phyloP scores from a whole-genome alignment of 495 filamentous ascomycete species.

The Hypoxylon lenormandii region DNA sequence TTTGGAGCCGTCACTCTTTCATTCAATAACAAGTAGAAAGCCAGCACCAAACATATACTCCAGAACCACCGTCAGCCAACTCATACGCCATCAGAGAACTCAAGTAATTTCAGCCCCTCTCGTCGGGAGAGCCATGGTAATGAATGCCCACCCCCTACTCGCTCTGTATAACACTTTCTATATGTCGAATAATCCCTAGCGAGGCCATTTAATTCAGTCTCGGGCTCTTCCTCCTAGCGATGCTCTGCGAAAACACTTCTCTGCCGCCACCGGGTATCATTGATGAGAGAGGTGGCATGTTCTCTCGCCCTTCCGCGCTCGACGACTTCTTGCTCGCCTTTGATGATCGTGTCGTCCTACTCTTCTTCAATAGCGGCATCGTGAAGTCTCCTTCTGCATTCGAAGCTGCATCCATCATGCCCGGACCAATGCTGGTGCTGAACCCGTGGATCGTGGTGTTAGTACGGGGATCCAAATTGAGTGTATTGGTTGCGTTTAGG shows the following conservation, averaged over 20 bases:
- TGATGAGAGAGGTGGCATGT: slow-evolving; percentile 61
- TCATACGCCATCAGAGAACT: slow-evolving; percentile 2
- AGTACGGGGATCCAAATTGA: slow-evolving; percentile 50
- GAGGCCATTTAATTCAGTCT: slow-evolving; percentile 51
- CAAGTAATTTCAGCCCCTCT: slow-evolving; percentile 12
- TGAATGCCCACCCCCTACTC: not conserved
- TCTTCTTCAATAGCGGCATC: slow-evolving; percentile 65
- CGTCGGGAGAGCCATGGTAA: slow-evolving; percentile 1
- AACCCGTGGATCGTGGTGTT: slow-evolving; percentile 48
- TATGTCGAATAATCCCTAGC: not conserved
- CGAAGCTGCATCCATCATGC: slow-evolving; percentile 28
- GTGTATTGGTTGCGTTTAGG: slow-evolving; percentile 43
- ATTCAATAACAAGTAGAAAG: slow-evolving; percentile 13
- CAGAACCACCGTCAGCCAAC: not conserved
- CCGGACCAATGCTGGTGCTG: slow-evolving; percentile 39
- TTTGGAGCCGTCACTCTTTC: slow-evolving; percentile 11
- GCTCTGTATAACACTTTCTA: not conserved
- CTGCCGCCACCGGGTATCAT: slow-evolving; percentile 49
- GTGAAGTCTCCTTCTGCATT: slow-evolving; percentile 54
- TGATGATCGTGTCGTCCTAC: slow-evolving; percentile 61
- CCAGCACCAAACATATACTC: slow-evolving; percentile 6
- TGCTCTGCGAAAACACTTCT: slow-evolving; percentile 55
- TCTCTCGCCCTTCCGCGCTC: slow-evolving; percentile 69
- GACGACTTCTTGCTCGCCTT: slow-evolving; percentile 58
- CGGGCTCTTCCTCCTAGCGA: slow-evolving; percentile 65